Conservation (phyloP, 352 stramenopile species). For the Phytophthora tubulina region DNA sequence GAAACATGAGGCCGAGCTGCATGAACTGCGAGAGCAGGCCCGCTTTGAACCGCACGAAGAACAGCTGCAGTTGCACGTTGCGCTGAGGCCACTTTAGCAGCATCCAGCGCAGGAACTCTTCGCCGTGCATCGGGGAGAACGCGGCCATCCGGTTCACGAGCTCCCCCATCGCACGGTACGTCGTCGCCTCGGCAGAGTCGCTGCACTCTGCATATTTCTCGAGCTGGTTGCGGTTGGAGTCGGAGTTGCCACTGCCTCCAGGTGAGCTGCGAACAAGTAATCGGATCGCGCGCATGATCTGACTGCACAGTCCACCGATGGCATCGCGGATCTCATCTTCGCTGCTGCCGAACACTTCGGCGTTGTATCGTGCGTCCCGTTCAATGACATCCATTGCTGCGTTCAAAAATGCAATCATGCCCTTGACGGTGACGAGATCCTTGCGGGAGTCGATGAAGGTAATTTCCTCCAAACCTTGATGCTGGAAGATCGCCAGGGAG, state of each 20-base stretch:
- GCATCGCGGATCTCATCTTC: slow-evolving; percentile 48
- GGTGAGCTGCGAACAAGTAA: slow-evolving; percentile 69
- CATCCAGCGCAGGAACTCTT: slow-evolving; percentile 75
- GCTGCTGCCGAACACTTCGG: slow-evolving; percentile 48
- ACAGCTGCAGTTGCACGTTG: slow-evolving; percentile 81
- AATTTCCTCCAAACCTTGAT: slow-evolving; percentile 51
- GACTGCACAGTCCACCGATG: slow-evolving; percentile 49
- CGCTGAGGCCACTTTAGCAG: slow-evolving; percentile 77
- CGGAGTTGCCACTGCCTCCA: slow-evolving; percentile 43
- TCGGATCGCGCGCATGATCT: slow-evolving; percentile 61
- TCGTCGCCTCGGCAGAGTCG: slow-evolving; percentile 71
- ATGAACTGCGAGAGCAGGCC: slow-evolving; percentile 73
- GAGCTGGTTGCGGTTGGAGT: slow-evolving; percentile 66
- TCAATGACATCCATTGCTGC: slow-evolving; percentile 57
- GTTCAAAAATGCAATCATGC: slow-evolving; percentile 63
- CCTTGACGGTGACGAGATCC: slow-evolving; percentile 69
- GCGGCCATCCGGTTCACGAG: slow-evolving; percentile 68
- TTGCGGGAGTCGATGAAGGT: slow-evolving; percentile 13
- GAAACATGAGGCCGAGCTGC: slow-evolving; percentile 62
- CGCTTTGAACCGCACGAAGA: slow-evolving; percentile 74
- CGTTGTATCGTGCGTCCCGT: slow-evolving; percentile 45
- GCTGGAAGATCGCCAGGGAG: slow-evolving; percentile 74
- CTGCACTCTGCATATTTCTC: slow-evolving; percentile 76
- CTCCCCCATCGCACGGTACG: slow-evolving; percentile 65
- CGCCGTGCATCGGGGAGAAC: slow-evolving; percentile 71